Evolutionary conservation across 2,329 filamentous ascomycete genomes (phyloP).

Genomic region (Blumeriella jaapii): DNA sequence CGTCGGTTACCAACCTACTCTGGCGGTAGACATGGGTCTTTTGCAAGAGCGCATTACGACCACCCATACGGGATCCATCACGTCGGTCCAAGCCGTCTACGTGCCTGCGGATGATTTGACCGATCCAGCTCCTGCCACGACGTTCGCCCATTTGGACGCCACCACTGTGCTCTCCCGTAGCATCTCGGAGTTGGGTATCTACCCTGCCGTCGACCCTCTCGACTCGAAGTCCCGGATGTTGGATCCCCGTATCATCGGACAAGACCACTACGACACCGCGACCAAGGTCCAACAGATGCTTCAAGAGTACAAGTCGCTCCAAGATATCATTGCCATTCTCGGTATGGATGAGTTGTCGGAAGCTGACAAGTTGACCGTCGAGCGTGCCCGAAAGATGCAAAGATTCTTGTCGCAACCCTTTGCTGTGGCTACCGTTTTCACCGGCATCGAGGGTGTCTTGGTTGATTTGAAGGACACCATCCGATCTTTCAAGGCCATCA

Average conservation of each 20-base stretch:
- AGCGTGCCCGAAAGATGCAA: constrained; percentile 99
- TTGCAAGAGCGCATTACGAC: constrained; percentile 99
- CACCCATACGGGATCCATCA: constrained; percentile 99
- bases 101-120: constrained; percentile 99
- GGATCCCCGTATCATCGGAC: constrained; percentile 94
- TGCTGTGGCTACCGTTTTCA: constrained; percentile 77
- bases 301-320: constrained; percentile 99
- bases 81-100: constrained; percentile 99
- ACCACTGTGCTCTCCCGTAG: constrained; percentile 99
- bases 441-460: constrained; percentile 74
- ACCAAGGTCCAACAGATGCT: constrained; percentile 97
- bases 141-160: constrained; percentile 99
- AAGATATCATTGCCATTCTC: constrained; percentile 99
- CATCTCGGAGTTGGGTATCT: constrained; percentile 99
- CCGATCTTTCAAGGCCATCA: constrained; percentile 81
- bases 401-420: constrained; percentile 99
- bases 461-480: constrained; percentile 99
- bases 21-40: constrained; percentile 96
- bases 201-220: constrained; percentile 98
- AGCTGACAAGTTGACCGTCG: constrained; percentile 98
- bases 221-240: constrained; percentile 99
- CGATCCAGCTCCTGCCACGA: constrained; percentile 97
- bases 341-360: constrained; percentile 99
- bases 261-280: constrained; percentile 95
- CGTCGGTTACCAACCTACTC: constrained; percentile 99